Percentiles rank a stretch among this genome's conserved stretches.
Evolutionary conservation across 495 filamentous ascomycete species (phyloP).

Genomic region (Trypethelium eluteriae): DNA sequence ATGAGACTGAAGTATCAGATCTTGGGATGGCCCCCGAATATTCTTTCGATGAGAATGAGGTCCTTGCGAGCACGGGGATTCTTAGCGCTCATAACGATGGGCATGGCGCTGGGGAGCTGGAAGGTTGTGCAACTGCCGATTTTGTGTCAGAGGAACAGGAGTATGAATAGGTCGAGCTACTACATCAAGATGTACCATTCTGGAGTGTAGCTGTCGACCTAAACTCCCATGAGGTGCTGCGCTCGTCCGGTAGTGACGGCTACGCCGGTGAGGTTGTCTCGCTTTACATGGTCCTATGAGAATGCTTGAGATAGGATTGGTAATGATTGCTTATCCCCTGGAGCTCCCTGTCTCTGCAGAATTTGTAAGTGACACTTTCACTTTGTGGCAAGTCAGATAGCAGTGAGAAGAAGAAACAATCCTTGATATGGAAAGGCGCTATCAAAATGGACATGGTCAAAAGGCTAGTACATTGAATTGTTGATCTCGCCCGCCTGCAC

Average conservation of each 20-base stretch:
- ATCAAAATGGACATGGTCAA: no score
- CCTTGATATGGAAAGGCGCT: background rate
- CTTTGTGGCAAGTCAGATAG: background rate
- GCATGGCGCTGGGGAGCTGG: background rate
- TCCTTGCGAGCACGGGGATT: constrained; percentile 12
- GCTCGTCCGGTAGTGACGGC: background rate
- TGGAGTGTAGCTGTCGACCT: background rate
- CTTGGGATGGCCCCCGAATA: background rate
- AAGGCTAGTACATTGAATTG: no score
- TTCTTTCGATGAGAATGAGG: background rate
- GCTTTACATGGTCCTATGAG: background rate
- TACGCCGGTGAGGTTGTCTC: background rate
- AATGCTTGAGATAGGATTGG: background rate
- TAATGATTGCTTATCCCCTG: background rate
- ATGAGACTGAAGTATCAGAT: background rate
- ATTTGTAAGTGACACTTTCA: background rate
- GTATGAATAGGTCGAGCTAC: background rate
- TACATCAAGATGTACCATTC: background rate
- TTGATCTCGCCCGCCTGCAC: no score
- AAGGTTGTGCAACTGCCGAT: constrained; percentile 10
- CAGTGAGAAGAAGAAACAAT: background rate
- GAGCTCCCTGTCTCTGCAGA: no score
- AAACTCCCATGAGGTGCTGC: background rate
- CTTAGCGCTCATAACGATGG: background rate
- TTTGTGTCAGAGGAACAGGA: background rate